phyloP scores from a whole-genome alignment of 2,329 filamentous ascomycete genomes.

The Grosmannia serpens region DNA sequence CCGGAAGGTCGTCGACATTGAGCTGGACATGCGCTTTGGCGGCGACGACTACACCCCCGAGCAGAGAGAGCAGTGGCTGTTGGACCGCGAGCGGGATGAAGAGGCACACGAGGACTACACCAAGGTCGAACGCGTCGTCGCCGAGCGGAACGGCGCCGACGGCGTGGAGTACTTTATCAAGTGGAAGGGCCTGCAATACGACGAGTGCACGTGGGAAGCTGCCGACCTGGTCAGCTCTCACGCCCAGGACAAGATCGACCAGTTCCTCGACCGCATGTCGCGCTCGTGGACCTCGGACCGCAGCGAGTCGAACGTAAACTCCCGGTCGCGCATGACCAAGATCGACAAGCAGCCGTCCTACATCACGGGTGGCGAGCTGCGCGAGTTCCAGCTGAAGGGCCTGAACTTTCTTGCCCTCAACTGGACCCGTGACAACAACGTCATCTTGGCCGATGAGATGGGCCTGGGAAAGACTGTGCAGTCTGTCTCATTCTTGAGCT shows the following conservation, averaged over 20 bases:
- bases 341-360: slow-evolving; percentile 76
- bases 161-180: slow-evolving; percentile 88
- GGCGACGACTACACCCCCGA: slow-evolving; percentile 67
- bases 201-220: slow-evolving; percentile 88
- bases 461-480: slow-evolving; percentile 96
- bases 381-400: slow-evolving; percentile 87
- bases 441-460: slow-evolving; percentile 98
- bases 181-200: slow-evolving; percentile 91
- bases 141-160: slow-evolving; percentile 66
- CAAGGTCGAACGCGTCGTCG: slow-evolving; percentile 86
- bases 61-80: slow-evolving; percentile 83
- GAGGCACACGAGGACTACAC: slow-evolving; percentile 85
- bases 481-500: slow-evolving; percentile 93
- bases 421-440: slow-evolving; percentile 88
- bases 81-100: slow-evolving; percentile 85
- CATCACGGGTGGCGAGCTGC: slow-evolving; percentile 71
- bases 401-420: slow-evolving; percentile 94
- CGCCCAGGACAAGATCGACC: slow-evolving; percentile 83
- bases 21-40: slow-evolving; percentile 65
- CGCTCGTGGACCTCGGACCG: slow-evolving; percentile 72
- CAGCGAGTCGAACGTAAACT: slow-evolving; percentile 62
- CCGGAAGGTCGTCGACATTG: slow-evolving; percentile 67
- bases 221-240: slow-evolving; percentile 57
- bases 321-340: slow-evolving; percentile 61
- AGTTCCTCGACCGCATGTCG: slow-evolving; percentile 73